Evolutionary conservation across 1,284 basidiomycete genomes (phyloP).

Genomic region (Microbotryum saponariae): DNA sequence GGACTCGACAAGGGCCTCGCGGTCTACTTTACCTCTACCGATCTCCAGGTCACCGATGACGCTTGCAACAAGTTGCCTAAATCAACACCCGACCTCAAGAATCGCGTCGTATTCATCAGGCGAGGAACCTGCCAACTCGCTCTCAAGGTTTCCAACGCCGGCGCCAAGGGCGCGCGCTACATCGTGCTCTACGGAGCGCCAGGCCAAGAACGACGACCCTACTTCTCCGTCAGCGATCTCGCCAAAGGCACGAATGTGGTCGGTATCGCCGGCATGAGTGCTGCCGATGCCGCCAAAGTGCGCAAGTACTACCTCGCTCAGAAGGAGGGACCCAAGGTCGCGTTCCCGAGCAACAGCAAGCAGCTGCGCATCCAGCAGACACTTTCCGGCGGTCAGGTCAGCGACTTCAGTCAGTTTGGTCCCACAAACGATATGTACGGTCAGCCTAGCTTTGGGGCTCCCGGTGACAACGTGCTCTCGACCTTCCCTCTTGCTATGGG

Average conservation of each 20-base stretch:
- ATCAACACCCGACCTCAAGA: constrained; percentile 50
- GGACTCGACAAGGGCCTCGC: constrained; percentile 31
- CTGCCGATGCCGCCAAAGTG: too few species aligned
- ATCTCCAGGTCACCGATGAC: constrained; percentile 44
- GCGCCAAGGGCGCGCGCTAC: neutral
- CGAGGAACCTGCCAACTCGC: constrained; percentile 45
- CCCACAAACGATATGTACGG: constrained; percentile 56
- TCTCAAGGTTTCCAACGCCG: constrained; percentile 22
- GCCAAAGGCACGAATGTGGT: too few species aligned
- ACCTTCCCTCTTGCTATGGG: constrained; percentile 50
- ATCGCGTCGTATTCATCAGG: constrained; percentile 49
- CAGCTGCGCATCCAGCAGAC: constrained; percentile 21
- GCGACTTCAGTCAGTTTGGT: constrained; percentile 51
- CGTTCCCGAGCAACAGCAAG: constrained; percentile 36
- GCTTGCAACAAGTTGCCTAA: constrained; percentile 52
- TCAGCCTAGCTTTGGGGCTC: constrained; percentile 54
- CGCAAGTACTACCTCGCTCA: too few species aligned
- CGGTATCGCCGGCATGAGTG: too few species aligned
- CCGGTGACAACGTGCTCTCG: constrained; percentile 55
- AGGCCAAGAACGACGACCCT: too few species aligned
- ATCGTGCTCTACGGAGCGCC: too few species aligned
- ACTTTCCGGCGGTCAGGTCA: constrained; percentile 47
- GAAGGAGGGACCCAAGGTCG: too few species aligned
- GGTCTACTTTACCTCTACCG: constrained; percentile 37
- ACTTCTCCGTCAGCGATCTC: too few species aligned